Base-by-base conservation (phyloP, 257 asterid species). In the Mitragyna speciosa region DNA sequence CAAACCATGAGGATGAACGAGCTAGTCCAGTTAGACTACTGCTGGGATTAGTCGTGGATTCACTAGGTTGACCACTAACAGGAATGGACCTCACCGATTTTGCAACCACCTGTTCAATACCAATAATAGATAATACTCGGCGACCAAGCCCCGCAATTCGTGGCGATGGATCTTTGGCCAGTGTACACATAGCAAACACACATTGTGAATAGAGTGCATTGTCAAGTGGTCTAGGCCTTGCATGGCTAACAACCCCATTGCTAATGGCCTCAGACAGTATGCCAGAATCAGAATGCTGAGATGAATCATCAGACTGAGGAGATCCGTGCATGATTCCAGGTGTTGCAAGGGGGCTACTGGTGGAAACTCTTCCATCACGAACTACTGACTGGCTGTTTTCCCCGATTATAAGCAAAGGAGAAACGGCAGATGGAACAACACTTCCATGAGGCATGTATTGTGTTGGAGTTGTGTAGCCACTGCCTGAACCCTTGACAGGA, bases 81-180 rank as follows among this genome's bases (percentile, higher is more conserved):
- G 71, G 77, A 51, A 80, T 76, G 64, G 93, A 74, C 87, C 91
- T 94, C 43, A 84, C 83, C 56, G 97, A 85, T 88, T 90, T 94
- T 24, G 98, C 88, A 79, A 94, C 96, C 77, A 96, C 98, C 80
- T 92, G 98, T 84, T 94, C 99, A 75, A 96, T 89, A 79, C 99
- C 99, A 72, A 96, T 94, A 87, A 90, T 90, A 79, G 97, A 87
- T 83, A 96, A 85, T 56, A 94, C 97, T 70, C 95, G 84, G 31
- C 92, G 91, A 72, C 99, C 99, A 78, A 96, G 95, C 84, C 87
- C 79, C 47, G 97, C 90, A 63, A 96, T 94, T 72, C 98, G 97
- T 43, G 99, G 97, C n/a, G 99, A 96, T 72, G 99, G 97, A 82
- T 96, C 99, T 91, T 91, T 96, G 17, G 97, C 99, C 82, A 96